phyloP scores from a whole-genome alignment of 106 monocot species.

The Apostasia shenzhenica region DNA sequence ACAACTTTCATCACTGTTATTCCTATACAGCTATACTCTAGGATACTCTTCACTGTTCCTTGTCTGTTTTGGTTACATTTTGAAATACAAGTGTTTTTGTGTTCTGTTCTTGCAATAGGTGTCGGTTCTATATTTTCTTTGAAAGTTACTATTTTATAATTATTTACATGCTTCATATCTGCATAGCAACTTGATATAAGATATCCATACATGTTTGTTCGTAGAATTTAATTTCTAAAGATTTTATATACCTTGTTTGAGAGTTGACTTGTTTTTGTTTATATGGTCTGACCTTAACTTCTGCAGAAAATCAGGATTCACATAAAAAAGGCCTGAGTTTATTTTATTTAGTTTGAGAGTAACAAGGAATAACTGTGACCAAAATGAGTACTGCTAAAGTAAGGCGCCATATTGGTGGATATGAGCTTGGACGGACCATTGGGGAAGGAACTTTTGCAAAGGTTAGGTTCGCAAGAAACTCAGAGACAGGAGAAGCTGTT shows the following conservation, averaged over 20 bases:
- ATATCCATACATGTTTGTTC: no score
- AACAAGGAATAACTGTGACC: background rate
- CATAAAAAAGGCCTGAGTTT: background rate
- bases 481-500: conserved; percentile 65
- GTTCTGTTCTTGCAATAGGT: no score
- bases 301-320: conserved; percentile 1
- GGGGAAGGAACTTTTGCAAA: conserved; percentile 97
- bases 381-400: conserved; percentile 53
- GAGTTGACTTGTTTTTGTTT: background rate
- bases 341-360: background rate
- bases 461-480: conserved; percentile 82
- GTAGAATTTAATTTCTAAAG: no score
- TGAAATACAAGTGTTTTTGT: no score
- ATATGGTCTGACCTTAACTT: background rate
- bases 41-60: no score
- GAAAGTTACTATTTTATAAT: no score
- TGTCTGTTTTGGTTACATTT: no score
- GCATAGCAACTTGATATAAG: no score
- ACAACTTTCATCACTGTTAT: no score
- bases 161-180: no score
- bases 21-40: no score
- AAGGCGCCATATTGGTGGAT: conserved; percentile 75
- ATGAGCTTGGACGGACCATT: conserved; percentile 87
- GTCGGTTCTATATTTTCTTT: no score
- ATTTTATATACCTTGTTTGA: background rate